A percentile compares a stretch with the other conserved stretches of the same genome.
Conservation (phyloP, 129 eudicot genomes). For the Flaveria brownii region DNA sequence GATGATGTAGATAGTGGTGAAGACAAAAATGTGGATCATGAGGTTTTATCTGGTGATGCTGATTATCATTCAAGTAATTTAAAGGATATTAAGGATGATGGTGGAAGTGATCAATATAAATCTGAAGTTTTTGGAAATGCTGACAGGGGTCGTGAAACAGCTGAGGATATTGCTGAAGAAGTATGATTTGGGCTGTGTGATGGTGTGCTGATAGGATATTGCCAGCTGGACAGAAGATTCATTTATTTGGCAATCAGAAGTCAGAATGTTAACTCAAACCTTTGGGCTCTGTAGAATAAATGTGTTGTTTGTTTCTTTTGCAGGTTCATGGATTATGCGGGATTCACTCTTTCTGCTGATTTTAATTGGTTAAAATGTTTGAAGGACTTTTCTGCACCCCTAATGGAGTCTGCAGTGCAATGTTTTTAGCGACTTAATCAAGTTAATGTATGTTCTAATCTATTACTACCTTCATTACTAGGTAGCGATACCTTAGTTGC, state of each 20-base stretch:
- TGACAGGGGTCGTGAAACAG: constrained; percentile 34
- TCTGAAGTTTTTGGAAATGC: constrained; percentile 15
- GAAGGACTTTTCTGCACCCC: constrained; percentile 40
- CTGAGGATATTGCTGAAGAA: constrained; percentile 31
- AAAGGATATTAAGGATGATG: constrained; percentile 36
- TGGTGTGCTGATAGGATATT: constrained; percentile 15
- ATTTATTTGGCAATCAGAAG: constrained; percentile 27
- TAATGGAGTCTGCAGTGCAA: constrained; percentile 45
- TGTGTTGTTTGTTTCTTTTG: constrained; percentile 53
- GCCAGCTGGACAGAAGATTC: constrained; percentile 29
- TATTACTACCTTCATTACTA: constrained; percentile 51
- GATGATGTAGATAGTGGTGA: constrained; percentile 25
- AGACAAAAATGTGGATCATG: constrained; percentile 29
- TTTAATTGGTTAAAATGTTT: constrained; percentile 40
- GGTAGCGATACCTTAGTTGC: constrained; percentile 48
- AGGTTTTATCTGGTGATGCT: constrained; percentile 44
- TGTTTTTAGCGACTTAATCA: constrained; percentile 56
- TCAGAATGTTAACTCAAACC: constrained; percentile 37
- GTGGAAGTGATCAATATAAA: constrained; percentile 29
- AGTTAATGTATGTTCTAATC: constrained; percentile 58
- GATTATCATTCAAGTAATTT: constrained; percentile 9
- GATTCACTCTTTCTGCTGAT: constrained; percentile 37
- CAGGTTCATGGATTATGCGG: constrained; percentile 52
- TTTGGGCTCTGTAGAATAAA: constrained; percentile 47
- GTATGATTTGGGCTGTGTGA: constrained; percentile 25